Evolutionary conservation across 345 rosid genomes (phyloP).

Genomic region (Citrus sp.): DNA sequence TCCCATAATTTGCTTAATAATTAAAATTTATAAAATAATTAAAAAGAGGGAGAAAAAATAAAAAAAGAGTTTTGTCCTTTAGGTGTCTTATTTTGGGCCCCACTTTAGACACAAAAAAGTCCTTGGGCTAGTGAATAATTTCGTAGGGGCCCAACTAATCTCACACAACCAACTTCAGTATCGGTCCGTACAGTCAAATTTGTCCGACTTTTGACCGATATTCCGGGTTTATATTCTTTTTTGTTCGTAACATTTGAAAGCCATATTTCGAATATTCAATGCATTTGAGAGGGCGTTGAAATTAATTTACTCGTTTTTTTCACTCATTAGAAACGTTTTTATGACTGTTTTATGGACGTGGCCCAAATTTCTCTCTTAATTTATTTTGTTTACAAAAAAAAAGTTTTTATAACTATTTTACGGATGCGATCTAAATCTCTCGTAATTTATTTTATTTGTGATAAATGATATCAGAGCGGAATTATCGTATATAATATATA

Average conservation of each 20-base stretch:
- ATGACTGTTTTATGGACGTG: no score
- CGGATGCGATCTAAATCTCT: no score
- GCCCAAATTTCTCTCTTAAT: no score
- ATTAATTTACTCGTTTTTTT: no score
- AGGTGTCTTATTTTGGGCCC: constrained; percentile 29
- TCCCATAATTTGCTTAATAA: constrained; percentile 27
- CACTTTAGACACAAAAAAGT: not conserved
- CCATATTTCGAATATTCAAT: not conserved
- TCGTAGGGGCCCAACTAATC: constrained; percentile 21
- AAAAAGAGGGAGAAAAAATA: not conserved
- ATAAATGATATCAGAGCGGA: no score
- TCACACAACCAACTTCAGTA: not conserved
- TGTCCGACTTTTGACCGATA: constrained; percentile 8
- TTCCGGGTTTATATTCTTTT: not conserved
- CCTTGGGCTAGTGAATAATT: constrained; percentile 17
- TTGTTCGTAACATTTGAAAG: not conserved
- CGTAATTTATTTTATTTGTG: no score
- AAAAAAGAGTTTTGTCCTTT: constrained; percentile 37
- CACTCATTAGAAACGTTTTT: no score
- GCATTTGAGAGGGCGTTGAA: not conserved
- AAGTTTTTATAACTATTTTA: no score
- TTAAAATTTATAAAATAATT: not conserved
- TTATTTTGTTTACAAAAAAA: no score
- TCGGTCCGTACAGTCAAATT: constrained; percentile 16
- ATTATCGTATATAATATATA: no score